A percentile compares a stretch with the other conserved stretches of the same genome.
These are phyloP conservation scores for Orbilia ellipsospora DNA, from an alignment of 2,329 filamentous ascomycete species.

Conservation along the genomic window DNA sequence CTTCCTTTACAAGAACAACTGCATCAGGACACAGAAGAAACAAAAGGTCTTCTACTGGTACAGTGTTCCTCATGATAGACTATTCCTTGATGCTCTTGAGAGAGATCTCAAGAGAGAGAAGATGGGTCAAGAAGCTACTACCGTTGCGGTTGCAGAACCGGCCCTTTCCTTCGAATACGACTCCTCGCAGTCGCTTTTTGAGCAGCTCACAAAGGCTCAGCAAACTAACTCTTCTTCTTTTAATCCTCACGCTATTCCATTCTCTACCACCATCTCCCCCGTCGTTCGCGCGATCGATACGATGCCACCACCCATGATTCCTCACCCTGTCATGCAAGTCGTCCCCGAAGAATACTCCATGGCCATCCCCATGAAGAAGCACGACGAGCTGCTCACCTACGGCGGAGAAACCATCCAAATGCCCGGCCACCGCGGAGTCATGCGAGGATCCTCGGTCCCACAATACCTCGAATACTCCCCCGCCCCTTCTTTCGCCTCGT, in stretches of 20 bases:
- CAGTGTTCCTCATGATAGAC: slow-evolving; percentile 94
- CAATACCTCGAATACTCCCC: slow-evolving; percentile 98
- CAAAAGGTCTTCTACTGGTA: slow-evolving; percentile 99
- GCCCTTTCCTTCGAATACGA: slow-evolving; percentile 99
- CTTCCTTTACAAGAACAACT: slow-evolving; percentile 99
- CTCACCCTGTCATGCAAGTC: slow-evolving; percentile 65
- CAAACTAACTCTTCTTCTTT: slow-evolving; percentile 98
- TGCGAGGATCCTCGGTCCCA: slow-evolving; percentile 96
- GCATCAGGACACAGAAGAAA: slow-evolving; percentile 99
- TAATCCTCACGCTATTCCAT: slow-evolving; percentile 79
- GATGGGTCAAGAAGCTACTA: slow-evolving; percentile 98
- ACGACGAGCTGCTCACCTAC: slow-evolving; percentile 50
- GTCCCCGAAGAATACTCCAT: slow-evolving; percentile 67
- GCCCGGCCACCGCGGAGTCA: slow-evolving; percentile 65
- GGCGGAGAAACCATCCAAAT: slow-evolving; percentile 63
- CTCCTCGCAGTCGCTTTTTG: slow-evolving; percentile 97
- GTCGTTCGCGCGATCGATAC: slow-evolving; percentile 90
- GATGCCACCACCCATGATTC: slow-evolving; percentile 87
- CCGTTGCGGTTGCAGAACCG: slow-evolving; percentile 94
- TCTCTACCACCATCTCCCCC: slow-evolving; percentile 85
- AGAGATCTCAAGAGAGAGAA: slow-evolving; percentile 98
- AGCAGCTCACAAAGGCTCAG: slow-evolving; percentile 98
- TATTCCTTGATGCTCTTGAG: slow-evolving; percentile 97
- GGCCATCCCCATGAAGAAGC: slow-evolving; percentile 51
- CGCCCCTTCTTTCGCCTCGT: slow-evolving; percentile 97